Evolutionary conservation across 1,284 basidiomycete genomes (phyloP).

Genomic region (Vanrija humicola): DNA sequence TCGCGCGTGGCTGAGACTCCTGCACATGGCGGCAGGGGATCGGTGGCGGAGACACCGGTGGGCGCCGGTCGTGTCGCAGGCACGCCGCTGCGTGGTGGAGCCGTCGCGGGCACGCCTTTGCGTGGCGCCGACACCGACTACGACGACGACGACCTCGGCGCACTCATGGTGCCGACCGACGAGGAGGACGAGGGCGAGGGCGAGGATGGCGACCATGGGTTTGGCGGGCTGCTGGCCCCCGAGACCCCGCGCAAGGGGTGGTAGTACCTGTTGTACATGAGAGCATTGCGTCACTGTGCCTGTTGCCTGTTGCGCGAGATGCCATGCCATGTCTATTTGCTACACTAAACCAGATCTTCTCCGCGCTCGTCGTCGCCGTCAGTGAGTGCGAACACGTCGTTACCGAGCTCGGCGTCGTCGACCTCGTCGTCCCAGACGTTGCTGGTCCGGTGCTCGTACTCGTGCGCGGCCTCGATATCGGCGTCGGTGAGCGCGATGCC

Average conservation of each 20-base stretch:
- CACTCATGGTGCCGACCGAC: constrained; percentile 44
- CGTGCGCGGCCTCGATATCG: neutral
- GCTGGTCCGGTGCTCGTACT: too few species aligned
- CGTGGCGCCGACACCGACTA: neutral
- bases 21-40: neutral
- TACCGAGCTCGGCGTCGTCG: constrained; percentile 4
- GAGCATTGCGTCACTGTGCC: neutral
- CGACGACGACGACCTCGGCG: constrained; percentile 30
- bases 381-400: neutral
- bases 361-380: constrained; percentile 2
- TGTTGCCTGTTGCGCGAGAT: neutral
- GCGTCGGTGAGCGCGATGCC: constrained; percentile 5
- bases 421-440: constrained; percentile 34
- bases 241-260: constrained; percentile 23
- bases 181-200: constrained; percentile 26
- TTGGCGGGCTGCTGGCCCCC: constrained; percentile 4
- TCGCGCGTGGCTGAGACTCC: constrained; percentile 15
- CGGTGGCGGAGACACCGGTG: constrained; percentile 8
- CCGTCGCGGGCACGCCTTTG: neutral
- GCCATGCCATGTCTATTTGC: neutral
- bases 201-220: neutral
- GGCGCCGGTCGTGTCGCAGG: neutral
- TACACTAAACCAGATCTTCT: constrained; percentile 3
- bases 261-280: neutral
- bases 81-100: too few species aligned